Base-by-base conservation (phyloP, 2,329 filamentous ascomycete genomes). In the Verticillium nubilum region DNA sequence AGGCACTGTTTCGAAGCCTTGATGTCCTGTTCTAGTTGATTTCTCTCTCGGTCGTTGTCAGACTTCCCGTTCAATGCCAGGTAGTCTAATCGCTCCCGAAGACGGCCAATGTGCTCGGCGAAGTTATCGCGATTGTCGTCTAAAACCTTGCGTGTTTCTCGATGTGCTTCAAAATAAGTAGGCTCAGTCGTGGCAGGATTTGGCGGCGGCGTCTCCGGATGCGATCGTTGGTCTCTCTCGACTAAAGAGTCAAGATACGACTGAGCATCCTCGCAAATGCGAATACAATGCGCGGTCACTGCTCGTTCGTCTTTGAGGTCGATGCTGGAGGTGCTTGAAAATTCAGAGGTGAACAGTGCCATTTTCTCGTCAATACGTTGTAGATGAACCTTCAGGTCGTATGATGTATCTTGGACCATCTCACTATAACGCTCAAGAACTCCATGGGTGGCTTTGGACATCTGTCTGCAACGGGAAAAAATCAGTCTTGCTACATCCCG, bases 281-380 rank as follows among this genome's bases (percentile, higher is more conserved):
- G 68, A 63, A 77, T 69, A 59, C 73, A 77, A 64, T 74, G 72
- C 58, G 69, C 61, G 53, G 72, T 75, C 57, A 76, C 70, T 33
- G 61, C 69, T 67, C 65, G 69, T 61, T 77, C 72, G 59, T 76
- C 70, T 29, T 69, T 60, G 28, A 76, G 66, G 59, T 76, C 66
- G 42, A 70, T 65, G 47, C 63, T 62, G 52, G 63, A 63, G 53
- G 60, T 50, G 47, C 57, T 58, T 4, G 52, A 60, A 26, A 63
- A 64, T 63, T 66, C 62, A 25, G 47, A 19, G 42, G 60, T 52
- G 29, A 68, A 29, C 29, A 57, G 63, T n/a, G 59, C 62, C 58
- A 75, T 63, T 59, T 72, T 73, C 37, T 75, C 69, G 57, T 75
- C 67, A 54, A 76, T 73, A 19, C 68, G 70, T 57, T 69, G 60